These are phyloP conservation scores for Williopsis jadinii DNA, from an alignment of 1,139 yeast genomes.

Conservation along the genomic window DNA sequence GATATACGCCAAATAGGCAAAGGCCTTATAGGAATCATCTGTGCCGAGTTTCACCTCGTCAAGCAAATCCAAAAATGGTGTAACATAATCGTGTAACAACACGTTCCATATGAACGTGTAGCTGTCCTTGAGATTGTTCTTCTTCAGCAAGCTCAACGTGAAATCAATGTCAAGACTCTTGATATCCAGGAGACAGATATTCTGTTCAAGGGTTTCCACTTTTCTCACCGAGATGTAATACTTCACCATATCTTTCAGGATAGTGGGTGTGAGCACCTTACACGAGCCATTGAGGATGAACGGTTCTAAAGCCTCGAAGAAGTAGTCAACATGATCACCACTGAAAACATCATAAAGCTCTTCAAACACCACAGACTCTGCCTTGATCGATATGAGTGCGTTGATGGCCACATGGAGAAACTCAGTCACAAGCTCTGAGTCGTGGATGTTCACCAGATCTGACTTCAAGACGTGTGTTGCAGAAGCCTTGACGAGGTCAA, in stretches of 20 bases:
- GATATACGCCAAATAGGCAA: slow-evolving; percentile 57
- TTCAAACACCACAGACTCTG: slow-evolving; percentile 40
- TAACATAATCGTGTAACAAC: slow-evolving; percentile 53
- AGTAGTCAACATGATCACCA: slow-evolving; percentile 27
- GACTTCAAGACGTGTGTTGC: slow-evolving; percentile 18
- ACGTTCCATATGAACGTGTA: slow-evolving; percentile 61
- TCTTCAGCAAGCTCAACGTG: slow-evolving; percentile 50
- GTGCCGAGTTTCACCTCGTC: slow-evolving; percentile 26
- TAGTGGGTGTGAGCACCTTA: slow-evolving; percentile 46
- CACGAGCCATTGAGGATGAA: slow-evolving; percentile 43
- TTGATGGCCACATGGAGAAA: slow-evolving; percentile 33
- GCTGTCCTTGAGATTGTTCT: slow-evolving; percentile 52
- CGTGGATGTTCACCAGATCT: slow-evolving; percentile 5
- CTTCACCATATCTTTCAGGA: slow-evolving; percentile 53
- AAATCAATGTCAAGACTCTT: slow-evolving; percentile 62
- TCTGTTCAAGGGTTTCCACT: slow-evolving; percentile 52
- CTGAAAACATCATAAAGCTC: slow-evolving; percentile 43
- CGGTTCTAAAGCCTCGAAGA: slow-evolving; percentile 45
- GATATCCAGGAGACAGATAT: slow-evolving; percentile 62
- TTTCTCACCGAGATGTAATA: slow-evolving; percentile 36
- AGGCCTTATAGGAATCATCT: slow-evolving; percentile 32
- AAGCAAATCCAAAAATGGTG: slow-evolving; percentile 58
- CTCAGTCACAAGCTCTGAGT: slow-evolving; percentile 8
- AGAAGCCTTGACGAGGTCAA: slow-evolving; percentile 34
- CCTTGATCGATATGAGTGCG: slow-evolving; percentile 33